Conservation (phyloP, 2,329 filamentous ascomycete genomes). For the Parasarocladium wereldwijsianum region DNA sequence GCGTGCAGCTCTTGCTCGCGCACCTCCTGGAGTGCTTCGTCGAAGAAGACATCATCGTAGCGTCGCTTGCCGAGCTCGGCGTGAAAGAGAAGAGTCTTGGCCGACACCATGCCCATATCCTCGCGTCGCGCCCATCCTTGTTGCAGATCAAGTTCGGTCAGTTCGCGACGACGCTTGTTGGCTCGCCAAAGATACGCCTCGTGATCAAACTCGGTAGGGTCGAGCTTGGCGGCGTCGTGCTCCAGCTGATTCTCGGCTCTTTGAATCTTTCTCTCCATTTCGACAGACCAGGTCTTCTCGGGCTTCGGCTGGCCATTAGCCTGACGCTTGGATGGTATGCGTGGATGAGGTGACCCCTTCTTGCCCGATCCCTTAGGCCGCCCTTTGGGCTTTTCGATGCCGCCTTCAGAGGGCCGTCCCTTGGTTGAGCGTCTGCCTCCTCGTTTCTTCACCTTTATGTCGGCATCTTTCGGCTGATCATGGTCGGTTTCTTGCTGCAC, state of each 20-base stretch:
- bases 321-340: slow-evolving; percentile 40
- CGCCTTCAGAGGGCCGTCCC: slow-evolving; percentile 34
- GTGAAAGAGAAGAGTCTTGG: slow-evolving; percentile 51
- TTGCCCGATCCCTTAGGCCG: slow-evolving; percentile 36
- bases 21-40: slow-evolving; percentile 71
- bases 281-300: slow-evolving; percentile 40
- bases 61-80: slow-evolving; percentile 58
- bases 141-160: slow-evolving; percentile 45
- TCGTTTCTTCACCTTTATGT: slow-evolving; percentile 16
- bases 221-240: slow-evolving; percentile 28
- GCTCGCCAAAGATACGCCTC: slow-evolving; percentile 37
- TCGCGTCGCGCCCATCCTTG: slow-evolving; percentile 48
- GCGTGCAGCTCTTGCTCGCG: slow-evolving; percentile 80
- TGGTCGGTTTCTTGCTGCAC: slow-evolving; percentile 16
- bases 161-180: slow-evolving; percentile 54
- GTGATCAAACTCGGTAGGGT: slow-evolving; percentile 27
- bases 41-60: slow-evolving; percentile 64
- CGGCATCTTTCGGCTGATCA: slow-evolving; percentile 10
- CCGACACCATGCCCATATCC: slow-evolving; percentile 44
- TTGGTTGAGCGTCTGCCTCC: slow-evolving; percentile 25
- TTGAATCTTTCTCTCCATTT: slow-evolving; percentile 28
- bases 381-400: slow-evolving; percentile 32
- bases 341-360: slow-evolving; percentile 29
- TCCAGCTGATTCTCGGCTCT: slow-evolving; percentile 26
- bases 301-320: slow-evolving; percentile 50